Evolutionary conservation across 2,329 filamentous ascomycete species (phyloP), one percentile per base, ranked within the genome.

Genomic region (Calonectria ilicicola): DNA sequence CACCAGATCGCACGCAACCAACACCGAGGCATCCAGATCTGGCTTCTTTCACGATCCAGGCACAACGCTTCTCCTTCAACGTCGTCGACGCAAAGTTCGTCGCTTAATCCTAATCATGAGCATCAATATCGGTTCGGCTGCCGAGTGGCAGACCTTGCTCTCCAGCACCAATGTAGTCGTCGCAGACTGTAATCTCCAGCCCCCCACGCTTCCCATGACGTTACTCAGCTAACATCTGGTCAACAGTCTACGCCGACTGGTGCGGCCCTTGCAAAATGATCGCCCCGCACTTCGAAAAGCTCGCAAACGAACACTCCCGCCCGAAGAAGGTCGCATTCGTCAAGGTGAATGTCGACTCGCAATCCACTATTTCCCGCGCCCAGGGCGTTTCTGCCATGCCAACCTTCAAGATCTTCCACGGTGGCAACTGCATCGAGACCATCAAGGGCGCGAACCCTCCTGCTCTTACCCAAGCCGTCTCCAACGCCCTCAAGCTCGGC

Each of bases 221-320:
- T 60, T 65, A 47, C 23, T 35, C 49, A 69, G 76, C 79, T 84
- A 82, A 82, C 76, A 72, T 65, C 47, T 15, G 46, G 64, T 76
- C 79, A 79, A 46, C 66, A 97, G 95, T 98, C 89, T 97, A 97
- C 82, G 96, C 96, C 83, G 94, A 97, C 86, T 98, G 95, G 94
- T 98, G 95, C 84, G 94, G 93, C 69, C 95, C 96, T 81, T 98
- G 96, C 90, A 97, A 97, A 86, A 91, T 93, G 82, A 97, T 98
- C 77, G 94, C 94, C 63, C 96, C 96, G 23, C 91, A 94, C 70
- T 98, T 97, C 84, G 95, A 98, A 81, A 91, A 93, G 79, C 92
- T 98, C 71, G 91, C 95, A 60, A 88, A 89, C 72, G 93, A 96
- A 83, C 91, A 97, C 81, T 92, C 95, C 62, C 92, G 95, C 76